Conservation (phyloP, 2,329 filamentous ascomycete species). For the Cytospora paraplurivora region DNA sequence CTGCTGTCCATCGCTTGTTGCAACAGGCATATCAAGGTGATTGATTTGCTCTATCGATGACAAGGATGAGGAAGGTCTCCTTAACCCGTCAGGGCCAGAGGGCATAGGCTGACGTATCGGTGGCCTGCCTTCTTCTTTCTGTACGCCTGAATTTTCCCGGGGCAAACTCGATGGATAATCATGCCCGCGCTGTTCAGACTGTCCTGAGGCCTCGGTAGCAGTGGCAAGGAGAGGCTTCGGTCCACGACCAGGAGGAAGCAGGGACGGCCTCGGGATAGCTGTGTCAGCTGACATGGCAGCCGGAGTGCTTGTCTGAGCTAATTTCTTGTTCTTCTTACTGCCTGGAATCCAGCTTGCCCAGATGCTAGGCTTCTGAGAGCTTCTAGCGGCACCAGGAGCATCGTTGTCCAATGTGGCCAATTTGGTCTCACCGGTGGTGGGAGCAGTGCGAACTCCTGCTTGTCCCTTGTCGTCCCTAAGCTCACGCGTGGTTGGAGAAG, state of each 20-base stretch:
- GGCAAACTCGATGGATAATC: background rate
- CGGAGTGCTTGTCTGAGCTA: background rate
- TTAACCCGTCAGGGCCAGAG: background rate
- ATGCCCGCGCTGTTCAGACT: background rate
- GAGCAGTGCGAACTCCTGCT: background rate
- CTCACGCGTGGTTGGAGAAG: background rate
- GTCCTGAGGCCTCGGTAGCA: background rate
- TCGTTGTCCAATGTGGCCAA: background rate
- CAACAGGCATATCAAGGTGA: background rate
- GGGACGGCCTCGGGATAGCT: background rate
- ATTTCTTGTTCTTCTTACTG: conserved; percentile 7
- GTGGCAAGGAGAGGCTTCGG: background rate
- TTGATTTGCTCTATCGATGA: background rate
- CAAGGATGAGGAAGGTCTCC: background rate
- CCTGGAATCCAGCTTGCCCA: background rate
- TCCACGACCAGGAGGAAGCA: background rate
- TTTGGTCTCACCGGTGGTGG: background rate
- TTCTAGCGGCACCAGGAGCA: conserved; percentile 3
- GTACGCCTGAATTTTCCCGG: background rate
- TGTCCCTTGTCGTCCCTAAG: background rate
- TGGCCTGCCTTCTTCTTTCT: background rate
- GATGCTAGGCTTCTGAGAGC: conserved; percentile 2
- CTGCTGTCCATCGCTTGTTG: background rate
- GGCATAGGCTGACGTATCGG: background rate
- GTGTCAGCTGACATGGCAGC: background rate